Base-by-base conservation (phyloP, 805 yeast genomes). In the Candida ipomoeae region DNA sequence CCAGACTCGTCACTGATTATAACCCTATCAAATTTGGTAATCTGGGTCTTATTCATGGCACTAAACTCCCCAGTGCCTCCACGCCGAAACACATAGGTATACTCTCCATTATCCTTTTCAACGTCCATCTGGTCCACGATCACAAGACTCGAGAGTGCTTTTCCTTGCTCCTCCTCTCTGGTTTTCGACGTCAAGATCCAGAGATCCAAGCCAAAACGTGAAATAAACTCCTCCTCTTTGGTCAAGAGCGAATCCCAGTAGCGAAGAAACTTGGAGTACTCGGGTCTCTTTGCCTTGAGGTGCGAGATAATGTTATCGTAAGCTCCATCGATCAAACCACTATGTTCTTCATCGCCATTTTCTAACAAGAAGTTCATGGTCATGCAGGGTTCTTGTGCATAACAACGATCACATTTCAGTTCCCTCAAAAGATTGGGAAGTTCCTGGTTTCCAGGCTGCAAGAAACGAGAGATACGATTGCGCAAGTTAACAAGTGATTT, bases 1-100 rank as follows among this genome's bases (percentile, higher is more conserved):
- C 96, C 96, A 0, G 64, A 53, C 58, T 88, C 95, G 63, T 87
- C 96, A 61, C 96, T 89, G 1, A 90, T 70, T 14, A 86, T 73
- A 1, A 91, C 78, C 37, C 81, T 71, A 61, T 91, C 97, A 54
- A 78, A 74, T 36, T 74, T 70, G 0, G 70, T 47, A 2, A 89
- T 58, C 51, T 85, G 89, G 0, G 84, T 68, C 2, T 61, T 41
- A 34, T 64, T 63, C 51, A 70, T 49, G 7, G 70, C 47, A 13
- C 8, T 46, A 14, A 29, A 18, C 2, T 47, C n/a, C 5, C 49
- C 6, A 50, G 44, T 44, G 11, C 39, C 48, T 59, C 84, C 71
- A 46, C 65, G 44, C 15, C 31, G 67, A 60, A 85, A 81, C 0
- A 79, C 74, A 62, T 84, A 85, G 7, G 69, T 44, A 54, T 67